Percentiles rank a stretch among this genome's conserved stretches.
phyloP scores from a whole-genome alignment of 2,329 filamentous ascomycete species.

The Fusarium pseudocircinatum region DNA sequence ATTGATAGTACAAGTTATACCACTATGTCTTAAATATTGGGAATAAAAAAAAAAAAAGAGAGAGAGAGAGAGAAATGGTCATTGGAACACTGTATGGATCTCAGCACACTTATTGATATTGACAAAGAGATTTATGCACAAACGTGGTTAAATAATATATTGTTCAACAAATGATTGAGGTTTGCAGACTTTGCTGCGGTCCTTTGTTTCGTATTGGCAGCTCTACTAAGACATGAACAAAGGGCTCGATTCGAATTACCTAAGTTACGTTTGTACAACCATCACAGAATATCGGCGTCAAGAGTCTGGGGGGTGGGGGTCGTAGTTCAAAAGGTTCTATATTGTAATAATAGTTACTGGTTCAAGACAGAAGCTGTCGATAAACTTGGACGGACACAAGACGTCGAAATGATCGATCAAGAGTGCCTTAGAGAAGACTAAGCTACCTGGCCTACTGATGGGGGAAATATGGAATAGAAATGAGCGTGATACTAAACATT shows the following conservation, averaged over 20 bases:
- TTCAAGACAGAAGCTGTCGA: not conserved
- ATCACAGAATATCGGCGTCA: not conserved
- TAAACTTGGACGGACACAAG: not conserved
- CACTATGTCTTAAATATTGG: not conserved
- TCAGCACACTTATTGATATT: not conserved
- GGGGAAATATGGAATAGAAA: not conserved
- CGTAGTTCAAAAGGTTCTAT: not conserved
- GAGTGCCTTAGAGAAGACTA: too few species aligned
- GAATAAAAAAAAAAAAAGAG: too few species aligned
- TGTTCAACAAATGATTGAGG: not conserved
- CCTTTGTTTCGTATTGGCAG: not conserved
- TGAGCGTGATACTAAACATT: not conserved
- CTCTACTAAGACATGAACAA: not conserved
- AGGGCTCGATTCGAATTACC: not conserved
- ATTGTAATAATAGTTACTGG: not conserved
- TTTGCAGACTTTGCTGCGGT: not conserved
- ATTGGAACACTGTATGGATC: too few species aligned
- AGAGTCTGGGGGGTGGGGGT: not conserved
- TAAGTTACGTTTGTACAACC: not conserved
- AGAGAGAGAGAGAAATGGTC: not conserved
- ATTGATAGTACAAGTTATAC: not conserved
- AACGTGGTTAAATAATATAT: not conserved
- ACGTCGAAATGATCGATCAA: not conserved
- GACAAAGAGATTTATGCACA: not conserved
- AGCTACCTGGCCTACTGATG: not conserved